Evolutionary conservation across 352 stramenopile genomes (phyloP), one percentile per base, ranked within the genome.

Genomic region (Thalassiosira allenii): DNA sequence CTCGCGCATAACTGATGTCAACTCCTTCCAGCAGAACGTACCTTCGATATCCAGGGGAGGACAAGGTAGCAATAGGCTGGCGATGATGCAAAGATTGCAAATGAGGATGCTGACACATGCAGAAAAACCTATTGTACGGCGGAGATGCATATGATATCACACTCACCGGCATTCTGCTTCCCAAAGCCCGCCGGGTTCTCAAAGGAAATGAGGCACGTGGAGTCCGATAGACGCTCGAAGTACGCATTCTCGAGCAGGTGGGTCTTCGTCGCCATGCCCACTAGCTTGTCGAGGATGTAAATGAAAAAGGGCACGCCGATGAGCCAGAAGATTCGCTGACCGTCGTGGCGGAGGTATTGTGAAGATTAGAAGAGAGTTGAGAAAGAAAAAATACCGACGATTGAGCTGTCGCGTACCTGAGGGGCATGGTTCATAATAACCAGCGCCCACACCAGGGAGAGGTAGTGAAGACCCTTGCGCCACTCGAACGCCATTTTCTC

Each of bases 31-130:
- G n/a, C n/a, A n/a, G n/a, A n/a, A n/a, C n/a, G n/a, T n/a, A n/a
- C n/a, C 33, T 81, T 83, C 8, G 44, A 73, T 17, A 83, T 22
- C 79, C 79, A 86, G 2, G 79, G 79, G 4, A 86, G 34, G 72
- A 86, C 79, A 29, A 86, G 53, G 37, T 86, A 86, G 17, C 75
- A 52, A 52, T 83, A 86, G 22, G 72, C 53, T n/a, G n/a, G n/a
- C n/a, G n/a, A n/a, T n/a, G n/a, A n/a, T n/a, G n/a, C n/a, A n/a
- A n/a, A n/a, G n/a, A n/a, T n/a, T n/a, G n/a, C n/a, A n/a, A n/a
- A n/a, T n/a, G n/a, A n/a, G n/a, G n/a, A n/a, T n/a, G n/a, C n/a
- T n/a, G n/a, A n/a, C n/a, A n/a, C n/a, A n/a, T n/a, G n/a, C n/a
- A n/a, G n/a, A n/a, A n/a, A n/a, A n/a, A n/a, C n/a, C n/a, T n/a